Evolutionary conservation across 2,329 filamentous ascomycete species (phyloP).

Genomic region (Nemania diffusa): DNA sequence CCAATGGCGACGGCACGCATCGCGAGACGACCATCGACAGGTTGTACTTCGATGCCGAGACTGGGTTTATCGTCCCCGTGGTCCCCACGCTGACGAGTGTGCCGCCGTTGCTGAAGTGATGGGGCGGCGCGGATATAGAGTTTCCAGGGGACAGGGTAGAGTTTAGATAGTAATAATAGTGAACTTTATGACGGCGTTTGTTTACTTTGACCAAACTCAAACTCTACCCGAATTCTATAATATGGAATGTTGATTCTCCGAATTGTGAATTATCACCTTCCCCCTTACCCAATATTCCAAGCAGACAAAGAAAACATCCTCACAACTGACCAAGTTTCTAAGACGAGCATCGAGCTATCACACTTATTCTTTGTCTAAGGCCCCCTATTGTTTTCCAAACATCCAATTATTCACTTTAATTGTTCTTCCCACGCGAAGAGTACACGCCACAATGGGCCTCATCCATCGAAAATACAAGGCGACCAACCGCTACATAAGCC

Average conservation of each 20-base stretch:
- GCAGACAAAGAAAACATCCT: slow-evolving; percentile 12
- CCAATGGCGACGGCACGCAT: slow-evolving; percentile 56
- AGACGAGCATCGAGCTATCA: neutral
- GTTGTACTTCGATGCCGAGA: slow-evolving; percentile 52
- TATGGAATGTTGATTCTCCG: neutral
- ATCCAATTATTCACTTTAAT: neutral
- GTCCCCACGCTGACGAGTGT: slow-evolving; percentile 51
- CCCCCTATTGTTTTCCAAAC: neutral
- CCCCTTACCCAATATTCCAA: neutral
- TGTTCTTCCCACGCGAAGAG: too few species aligned
- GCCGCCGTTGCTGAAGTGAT: slow-evolving; percentile 14
- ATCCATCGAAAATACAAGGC: too few species aligned
- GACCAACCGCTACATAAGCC: too few species aligned
- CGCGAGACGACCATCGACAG: slow-evolving; percentile 57
- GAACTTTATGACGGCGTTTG: too few species aligned
- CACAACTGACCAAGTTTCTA: neutral
- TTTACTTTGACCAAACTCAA: neutral
- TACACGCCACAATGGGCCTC: too few species aligned
- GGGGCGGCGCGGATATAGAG: too few species aligned
- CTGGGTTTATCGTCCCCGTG: slow-evolving; percentile 53
- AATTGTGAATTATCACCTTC: neutral
- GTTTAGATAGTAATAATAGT: neutral
- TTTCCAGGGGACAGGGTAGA: too few species aligned
- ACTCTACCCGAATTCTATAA: neutral
- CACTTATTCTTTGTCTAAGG: neutral